Evolutionary conservation across 495 filamentous ascomycete species (phyloP), one percentile per base, ranked within the genome.

Genomic region (Massariosphaeria phaeospora): DNA sequence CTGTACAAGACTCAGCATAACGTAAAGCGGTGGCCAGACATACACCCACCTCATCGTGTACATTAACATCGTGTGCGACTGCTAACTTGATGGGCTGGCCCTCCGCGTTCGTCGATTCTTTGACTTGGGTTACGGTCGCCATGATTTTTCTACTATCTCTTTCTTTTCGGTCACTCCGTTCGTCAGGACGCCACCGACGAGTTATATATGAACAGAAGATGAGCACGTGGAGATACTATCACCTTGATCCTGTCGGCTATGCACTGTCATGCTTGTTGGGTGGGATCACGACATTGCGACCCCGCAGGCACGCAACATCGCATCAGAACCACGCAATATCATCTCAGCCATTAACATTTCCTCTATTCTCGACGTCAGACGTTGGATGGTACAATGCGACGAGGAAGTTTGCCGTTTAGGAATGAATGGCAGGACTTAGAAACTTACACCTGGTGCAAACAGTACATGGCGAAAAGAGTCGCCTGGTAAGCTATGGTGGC

Each of bases 1-100:
- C 74, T 75, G 56, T 11, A 55, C 66, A 9, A 49, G 21, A 35
- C 3, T 2, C 11, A 36, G 4, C 10, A 46, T 24, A 36, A 18
- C 2, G 20, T 35, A 13, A 36, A 5, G 13, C 12, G 12, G 12
- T 5, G 18, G 30, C 24, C 13, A 8, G 17, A 23, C 3, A 10
- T 46, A n/a, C 13, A 7, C 31, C 12, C 46, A 54, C 50, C 30
- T 54, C 39, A 8, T 55, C 48, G n/a, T 55, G 52, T 6, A 55
- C 41, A 20, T 55, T 27, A 23, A 27, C 52, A 23, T 41, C 34
- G 24, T 47, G 48, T 6, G 52, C 52, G 1, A 48, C 52, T 7
- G 27, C 24, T 12, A 55, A 24, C 21, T 55, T 55, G 52, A 55
- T 55, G 7, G 52, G 52, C 13, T 25, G 29, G 12, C 52, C 52